Conservation (phyloP, 108 stramenopile species). For the Cyclotella atomus region DNA sequence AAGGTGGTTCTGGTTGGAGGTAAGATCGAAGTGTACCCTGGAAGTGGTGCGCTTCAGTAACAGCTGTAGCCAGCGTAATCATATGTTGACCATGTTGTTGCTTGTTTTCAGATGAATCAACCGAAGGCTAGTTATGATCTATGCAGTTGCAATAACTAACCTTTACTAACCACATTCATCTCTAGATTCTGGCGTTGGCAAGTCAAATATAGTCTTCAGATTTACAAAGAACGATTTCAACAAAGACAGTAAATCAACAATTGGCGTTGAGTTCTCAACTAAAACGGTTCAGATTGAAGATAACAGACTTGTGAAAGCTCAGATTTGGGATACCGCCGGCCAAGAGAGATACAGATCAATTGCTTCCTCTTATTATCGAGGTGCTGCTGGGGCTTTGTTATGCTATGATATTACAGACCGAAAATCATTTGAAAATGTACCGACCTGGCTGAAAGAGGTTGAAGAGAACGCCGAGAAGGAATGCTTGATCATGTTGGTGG, state of each 20-base stretch:
- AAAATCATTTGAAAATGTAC: slow-evolving; percentile 62
- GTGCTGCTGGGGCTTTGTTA: slow-evolving; percentile 61
- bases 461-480: slow-evolving; percentile 65
- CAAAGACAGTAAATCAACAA: slow-evolving; percentile 67
- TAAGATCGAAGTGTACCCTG: too few species aligned
- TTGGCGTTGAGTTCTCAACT: slow-evolving; percentile 70
- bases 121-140: too few species aligned
- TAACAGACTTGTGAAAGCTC: slow-evolving; percentile 77
- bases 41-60: too few species aligned
- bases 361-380: slow-evolving; percentile 57
- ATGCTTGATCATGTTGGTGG: slow-evolving; percentile 60
- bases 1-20: slow-evolving; percentile 67
- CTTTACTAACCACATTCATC: too few species aligned
- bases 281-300: slow-evolving; percentile 66
- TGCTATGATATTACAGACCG: slow-evolving; percentile 60
- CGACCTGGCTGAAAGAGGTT: slow-evolving; percentile 34
- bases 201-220: slow-evolving; percentile 62
- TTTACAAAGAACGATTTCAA: slow-evolving; percentile 69
- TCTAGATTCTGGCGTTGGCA: slow-evolving; percentile 59
- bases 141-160: too few species aligned
- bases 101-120: too few species aligned
- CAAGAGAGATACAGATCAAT: slow-evolving; percentile 78
- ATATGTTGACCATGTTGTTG: too few species aligned
- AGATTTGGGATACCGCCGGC: slow-evolving; percentile 94
- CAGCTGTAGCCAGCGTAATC: too few species aligned